Conservation (phyloP, 768 basidiomycete genomes). For the Podaxis rugospora region DNA sequence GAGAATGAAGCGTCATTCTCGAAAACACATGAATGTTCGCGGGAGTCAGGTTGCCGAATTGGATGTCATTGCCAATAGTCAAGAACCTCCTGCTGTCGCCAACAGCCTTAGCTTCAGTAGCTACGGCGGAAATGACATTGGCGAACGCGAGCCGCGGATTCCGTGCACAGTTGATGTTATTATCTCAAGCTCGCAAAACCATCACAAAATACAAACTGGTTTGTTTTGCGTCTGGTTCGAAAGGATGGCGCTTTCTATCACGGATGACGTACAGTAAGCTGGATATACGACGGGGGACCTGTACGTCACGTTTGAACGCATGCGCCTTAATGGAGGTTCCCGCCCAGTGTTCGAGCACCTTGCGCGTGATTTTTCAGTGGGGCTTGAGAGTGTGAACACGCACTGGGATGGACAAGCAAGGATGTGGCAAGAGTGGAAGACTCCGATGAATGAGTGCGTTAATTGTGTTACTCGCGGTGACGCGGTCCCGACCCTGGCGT, state of each 20-base stretch:
- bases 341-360: conserved; percentile 10
- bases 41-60: not conserved
- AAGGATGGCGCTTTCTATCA: conserved; percentile 31
- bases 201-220: conserved; percentile 14
- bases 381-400: conserved; percentile 24
- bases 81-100: not conserved
- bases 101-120: not conserved
- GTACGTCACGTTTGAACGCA: conserved; percentile 9
- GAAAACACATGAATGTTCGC: not conserved
- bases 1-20: not conserved
- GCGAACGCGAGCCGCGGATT: conserved; percentile 1
- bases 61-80: not conserved
- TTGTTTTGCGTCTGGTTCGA: conserved; percentile 10
- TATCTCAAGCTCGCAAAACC: conserved; percentile 25
- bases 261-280: conserved; percentile 35
- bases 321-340: conserved; percentile 10
- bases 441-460: not conserved
- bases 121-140: not conserved
- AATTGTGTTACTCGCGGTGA: not conserved
- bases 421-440: conserved; percentile 20
- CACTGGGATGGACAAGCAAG: conserved; percentile 34
- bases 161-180: conserved; percentile 15
- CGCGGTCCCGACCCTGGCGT: not conserved
- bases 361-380: conserved; percentile 23
- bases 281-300: conserved; percentile 24